Conservation (phyloP, 2,329 filamentous ascomycete genomes). For the Didymella pinodella region DNA sequence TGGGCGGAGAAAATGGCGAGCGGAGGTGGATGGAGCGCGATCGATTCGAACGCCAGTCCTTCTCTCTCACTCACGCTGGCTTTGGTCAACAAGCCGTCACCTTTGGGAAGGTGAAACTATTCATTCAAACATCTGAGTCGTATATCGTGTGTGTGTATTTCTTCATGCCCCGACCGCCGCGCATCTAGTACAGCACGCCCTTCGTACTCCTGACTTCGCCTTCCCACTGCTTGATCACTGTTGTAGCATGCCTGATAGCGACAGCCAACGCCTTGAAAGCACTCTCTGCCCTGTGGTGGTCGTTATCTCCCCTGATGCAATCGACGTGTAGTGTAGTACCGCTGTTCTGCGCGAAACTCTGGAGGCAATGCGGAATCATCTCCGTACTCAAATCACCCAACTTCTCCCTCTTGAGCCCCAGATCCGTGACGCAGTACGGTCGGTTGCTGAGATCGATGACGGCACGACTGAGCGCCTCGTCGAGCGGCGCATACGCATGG, state of each 20-base stretch:
- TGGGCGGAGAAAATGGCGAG: too few relatives aligned
- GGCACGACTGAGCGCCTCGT: constrained; percentile 91
- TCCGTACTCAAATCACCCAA: constrained; percentile 88
- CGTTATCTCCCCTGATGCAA: constrained; percentile 87
- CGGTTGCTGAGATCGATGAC: constrained; percentile 96
- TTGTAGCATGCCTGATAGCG: constrained; percentile 79
- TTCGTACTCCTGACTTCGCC: constrained; percentile 97
- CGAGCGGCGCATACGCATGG: constrained; percentile 88
- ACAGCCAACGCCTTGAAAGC: constrained; percentile 96
- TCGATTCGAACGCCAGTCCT: too few relatives aligned
- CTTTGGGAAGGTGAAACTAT: too few relatives aligned
- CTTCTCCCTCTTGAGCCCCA: constrained; percentile 88
- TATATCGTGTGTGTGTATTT: background rate
- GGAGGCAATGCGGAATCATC: constrained; percentile 96
- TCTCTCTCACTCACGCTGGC: too few relatives aligned
- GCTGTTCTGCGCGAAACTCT: constrained; percentile 91
- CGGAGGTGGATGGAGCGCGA: too few relatives aligned
- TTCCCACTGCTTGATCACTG: constrained; percentile 78
- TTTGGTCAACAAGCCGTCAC: too few relatives aligned
- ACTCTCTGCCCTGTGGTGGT: constrained; percentile 95
- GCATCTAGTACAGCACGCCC: constrained; percentile 72
- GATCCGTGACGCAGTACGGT: constrained; percentile 81
- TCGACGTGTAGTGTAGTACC: constrained; percentile 95
- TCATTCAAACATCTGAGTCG: background rate
- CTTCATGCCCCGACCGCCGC: background rate